phyloP scores from a whole-genome alignment of 2,329 filamentous ascomycete genomes.

The Epicoccum nigrum region DNA sequence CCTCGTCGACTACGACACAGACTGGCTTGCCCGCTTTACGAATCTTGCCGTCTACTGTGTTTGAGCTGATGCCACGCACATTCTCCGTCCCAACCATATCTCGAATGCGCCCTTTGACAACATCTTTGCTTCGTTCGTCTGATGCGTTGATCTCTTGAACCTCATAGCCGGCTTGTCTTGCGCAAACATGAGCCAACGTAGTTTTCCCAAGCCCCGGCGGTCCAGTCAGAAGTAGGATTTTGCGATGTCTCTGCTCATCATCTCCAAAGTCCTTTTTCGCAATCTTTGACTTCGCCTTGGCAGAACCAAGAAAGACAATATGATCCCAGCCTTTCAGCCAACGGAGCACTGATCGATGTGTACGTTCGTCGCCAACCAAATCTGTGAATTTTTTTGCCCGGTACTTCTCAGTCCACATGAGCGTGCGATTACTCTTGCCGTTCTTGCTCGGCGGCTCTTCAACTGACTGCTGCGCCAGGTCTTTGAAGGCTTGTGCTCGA shows the following conservation, averaged over 20 bases:
- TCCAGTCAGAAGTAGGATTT: conserved; percentile 88
- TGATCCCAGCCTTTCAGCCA: conserved; percentile 97
- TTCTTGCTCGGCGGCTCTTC: conserved; percentile 41
- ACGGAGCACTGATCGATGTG: conserved; percentile 84
- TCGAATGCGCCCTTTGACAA: conserved; percentile 88
- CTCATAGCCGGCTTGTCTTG: conserved; percentile 92
- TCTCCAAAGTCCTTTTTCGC: conserved; percentile 58
- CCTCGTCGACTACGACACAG: conserved; percentile 94
- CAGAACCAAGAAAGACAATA: conserved; percentile 82
- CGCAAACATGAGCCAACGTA: conserved; percentile 93
- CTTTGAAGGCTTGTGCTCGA: conserved; percentile 23
- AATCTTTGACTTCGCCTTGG: conserved; percentile 61
- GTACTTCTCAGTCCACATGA: conserved; percentile 98
- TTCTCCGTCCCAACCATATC: conserved; percentile 94
- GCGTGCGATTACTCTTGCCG: conserved; percentile 50
- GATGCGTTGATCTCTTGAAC: conserved; percentile 98
- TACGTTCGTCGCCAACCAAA: conserved; percentile 90
- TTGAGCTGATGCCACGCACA: conserved; percentile 73
- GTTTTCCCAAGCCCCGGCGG: conserved; percentile 95
- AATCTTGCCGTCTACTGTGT: conserved; percentile 59
- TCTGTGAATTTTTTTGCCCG: conserved; percentile 90
- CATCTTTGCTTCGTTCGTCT: conserved; percentile 86
- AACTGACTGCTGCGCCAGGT: conserved; percentile 44
- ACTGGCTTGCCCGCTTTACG: conserved; percentile 82
- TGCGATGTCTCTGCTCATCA: conserved; percentile 79